Percentiles rank a stretch among this genome's conserved stretches.
Evolutionary conservation across 257 asterid genomes (phyloP).

Genomic region (Sherardia arvensis): DNA sequence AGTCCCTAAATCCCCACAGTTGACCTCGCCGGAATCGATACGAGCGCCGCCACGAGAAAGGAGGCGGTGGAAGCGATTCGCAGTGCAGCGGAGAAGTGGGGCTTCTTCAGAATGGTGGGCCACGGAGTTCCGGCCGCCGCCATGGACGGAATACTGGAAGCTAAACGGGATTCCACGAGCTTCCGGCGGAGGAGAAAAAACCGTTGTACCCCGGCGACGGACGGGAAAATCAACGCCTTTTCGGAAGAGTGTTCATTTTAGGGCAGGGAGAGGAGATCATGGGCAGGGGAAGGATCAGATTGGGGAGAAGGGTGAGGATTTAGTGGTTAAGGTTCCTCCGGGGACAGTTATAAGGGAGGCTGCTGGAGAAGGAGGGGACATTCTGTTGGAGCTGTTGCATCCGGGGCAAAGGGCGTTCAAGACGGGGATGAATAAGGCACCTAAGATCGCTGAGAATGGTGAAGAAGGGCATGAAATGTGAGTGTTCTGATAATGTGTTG

Average conservation of each 20-base stretch:
- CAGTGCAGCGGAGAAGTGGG: too few species aligned
- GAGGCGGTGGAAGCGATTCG: too few species aligned
- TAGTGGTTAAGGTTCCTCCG: slow-evolving; percentile 82
- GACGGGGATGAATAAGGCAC: slow-evolving; percentile 72
- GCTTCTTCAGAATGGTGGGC: too few species aligned
- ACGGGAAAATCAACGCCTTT: too few species aligned
- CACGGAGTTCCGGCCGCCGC: too few species aligned
- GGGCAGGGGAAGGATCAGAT: slow-evolving; percentile 74
- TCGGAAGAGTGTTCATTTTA: slow-evolving; percentile 66
- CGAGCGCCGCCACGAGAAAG: too few species aligned
- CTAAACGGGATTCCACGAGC: too few species aligned
- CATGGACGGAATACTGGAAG: too few species aligned
- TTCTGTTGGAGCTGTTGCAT: slow-evolving; percentile 62
- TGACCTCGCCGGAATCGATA: too few species aligned
- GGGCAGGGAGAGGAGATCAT: slow-evolving; percentile 83
- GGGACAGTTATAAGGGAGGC: slow-evolving; percentile 81
- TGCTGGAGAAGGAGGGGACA: slow-evolving; percentile 37
- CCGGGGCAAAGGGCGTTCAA: slow-evolving; percentile 86
- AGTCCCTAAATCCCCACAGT: too few species aligned
- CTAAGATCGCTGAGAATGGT: slow-evolving; percentile 89
- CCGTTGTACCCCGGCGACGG: too few species aligned
- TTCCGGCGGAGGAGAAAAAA: too few species aligned
- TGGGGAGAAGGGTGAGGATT: slow-evolving; percentile 78
- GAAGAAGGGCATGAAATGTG: slow-evolving; percentile 90
- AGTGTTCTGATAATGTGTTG: slow-evolving; percentile 20